Evolutionary conservation across 2,329 filamentous ascomycete species (phyloP), one percentile per base, ranked within the genome.

Genomic region (Neospermospora avenae): DNA sequence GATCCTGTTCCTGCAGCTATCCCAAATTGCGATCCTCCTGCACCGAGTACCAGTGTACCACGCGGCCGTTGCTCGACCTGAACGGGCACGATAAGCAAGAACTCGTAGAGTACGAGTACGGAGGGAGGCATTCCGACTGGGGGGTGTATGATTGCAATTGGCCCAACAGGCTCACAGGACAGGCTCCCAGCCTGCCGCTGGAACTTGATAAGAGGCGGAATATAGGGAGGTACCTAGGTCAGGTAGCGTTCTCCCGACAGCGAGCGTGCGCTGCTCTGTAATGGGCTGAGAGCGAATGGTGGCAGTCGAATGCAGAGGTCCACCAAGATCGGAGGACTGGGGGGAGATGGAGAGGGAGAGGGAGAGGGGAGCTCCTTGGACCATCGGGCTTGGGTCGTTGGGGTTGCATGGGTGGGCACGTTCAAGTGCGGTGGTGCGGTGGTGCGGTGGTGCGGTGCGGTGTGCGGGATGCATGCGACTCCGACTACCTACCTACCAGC

Each of bases 221-320:
- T 62, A 62, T 62, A 62, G 28, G n/a, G n/a, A n/a, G n/a, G n/a
- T n/a, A n/a, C n/a, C n/a, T n/a, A n/a, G n/a, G n/a, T n/a, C n/a
- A n/a, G n/a, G n/a, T n/a, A n/a, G 44, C 45, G 55, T 53, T 14
- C 49, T 58, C 59, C 59, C 59, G 39, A 55, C 44, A 59, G 34
- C n/a, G n/a, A n/a, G n/a, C n/a, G n/a, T n/a, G n/a, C 39, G 42
- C 41, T 59, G 48, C 28, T 31, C 28, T 5, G n/a, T 11, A n/a
- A 16, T 6, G 37, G 11, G 7, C 42, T 24, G 49, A 53, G 41
- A 35, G 51, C 51, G 51, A 54, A 54, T 54, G 35, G 51, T 31
- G n/a, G n/a, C n/a, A n/a, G n/a, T n/a, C n/a, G n/a, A 31, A 1
- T 31, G 28, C 28, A 54, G 16, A 35, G 51, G 41, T 42, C 51